A percentile compares a stretch with the other conserved stretches of the same genome.
Evolutionary conservation across 2,329 filamentous ascomycete genomes (phyloP).

Genomic region (Penicillium sp.): DNA sequence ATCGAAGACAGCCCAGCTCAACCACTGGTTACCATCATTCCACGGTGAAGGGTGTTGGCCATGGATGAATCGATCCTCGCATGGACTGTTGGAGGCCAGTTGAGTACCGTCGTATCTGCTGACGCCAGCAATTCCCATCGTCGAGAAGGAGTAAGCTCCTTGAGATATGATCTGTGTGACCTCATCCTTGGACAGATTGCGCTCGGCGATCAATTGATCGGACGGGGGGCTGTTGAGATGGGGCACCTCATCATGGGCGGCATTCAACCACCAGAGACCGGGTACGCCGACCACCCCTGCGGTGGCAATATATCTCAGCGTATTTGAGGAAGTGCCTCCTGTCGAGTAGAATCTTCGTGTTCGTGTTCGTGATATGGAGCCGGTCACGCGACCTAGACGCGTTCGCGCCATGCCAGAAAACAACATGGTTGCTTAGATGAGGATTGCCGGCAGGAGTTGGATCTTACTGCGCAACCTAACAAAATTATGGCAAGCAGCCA

Average conservation of each 20-base stretch:
- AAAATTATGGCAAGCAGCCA: no score
- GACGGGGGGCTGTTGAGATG: conserved; percentile 13
- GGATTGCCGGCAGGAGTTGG: no score
- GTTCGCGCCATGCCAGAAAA: no score
- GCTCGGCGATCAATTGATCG: conserved; percentile 10
- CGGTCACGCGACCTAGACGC: conserved; percentile 7
- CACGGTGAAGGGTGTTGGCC: conserved; percentile 24
- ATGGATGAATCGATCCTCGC: conserved; percentile 32
- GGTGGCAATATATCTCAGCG: conserved; percentile 10
- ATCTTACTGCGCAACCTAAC: no score
- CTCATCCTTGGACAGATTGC: conserved; percentile 18
- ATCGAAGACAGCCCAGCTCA: conserved; percentile 43
- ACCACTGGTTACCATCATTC: conserved; percentile 27
- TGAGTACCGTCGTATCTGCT: conserved; percentile 28
- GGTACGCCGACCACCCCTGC: conserved; percentile 16
- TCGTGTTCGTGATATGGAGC: no score
- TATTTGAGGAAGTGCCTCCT: conserved; percentile 9
- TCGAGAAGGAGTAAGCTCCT: conserved; percentile 22
- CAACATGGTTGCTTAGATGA: no score
- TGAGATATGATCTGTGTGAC: conserved; percentile 24
- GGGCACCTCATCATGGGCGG: conserved; percentile 16
- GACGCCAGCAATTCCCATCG: conserved; percentile 20
- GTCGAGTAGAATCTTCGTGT: conserved; percentile 12
- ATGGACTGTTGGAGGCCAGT: conserved; percentile 38
- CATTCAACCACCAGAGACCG: conserved; percentile 20